Conservation (phyloP, 2,329 filamentous ascomycete genomes). For the Verticillium dahliae region DNA sequence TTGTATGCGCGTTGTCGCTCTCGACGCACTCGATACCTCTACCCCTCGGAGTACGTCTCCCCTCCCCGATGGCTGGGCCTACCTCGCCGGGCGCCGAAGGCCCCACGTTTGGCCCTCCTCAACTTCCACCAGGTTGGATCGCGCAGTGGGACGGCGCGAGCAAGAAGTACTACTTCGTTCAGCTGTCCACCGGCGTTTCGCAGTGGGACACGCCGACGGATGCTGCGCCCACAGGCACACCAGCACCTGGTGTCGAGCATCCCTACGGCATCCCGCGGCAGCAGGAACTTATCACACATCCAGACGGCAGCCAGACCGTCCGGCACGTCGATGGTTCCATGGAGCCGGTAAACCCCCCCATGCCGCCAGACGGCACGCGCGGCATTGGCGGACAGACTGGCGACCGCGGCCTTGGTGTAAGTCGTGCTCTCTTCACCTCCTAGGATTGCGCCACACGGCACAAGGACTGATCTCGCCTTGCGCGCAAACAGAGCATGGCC, state of each 20-base stretch:
- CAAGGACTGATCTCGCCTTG: neutral
- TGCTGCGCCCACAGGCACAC: conserved; percentile 56
- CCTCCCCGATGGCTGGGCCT: conserved; percentile 45
- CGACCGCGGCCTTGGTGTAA: conserved; percentile 60
- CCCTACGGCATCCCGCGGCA: conserved; percentile 54
- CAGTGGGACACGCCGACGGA: conserved; percentile 69
- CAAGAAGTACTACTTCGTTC: conserved; percentile 65
- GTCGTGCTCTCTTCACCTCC: conserved; percentile 20
- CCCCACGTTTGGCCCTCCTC: conserved; percentile 53
- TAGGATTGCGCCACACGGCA: neutral
- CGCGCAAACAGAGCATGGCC: conserved; percentile 45
- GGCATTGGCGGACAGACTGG: conserved; percentile 44
- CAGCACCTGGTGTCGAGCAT: conserved; percentile 48
- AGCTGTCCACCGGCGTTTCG: conserved; percentile 63
- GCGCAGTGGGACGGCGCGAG: conserved; percentile 61
- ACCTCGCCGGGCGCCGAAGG: conserved; percentile 52
- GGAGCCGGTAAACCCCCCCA: conserved; percentile 47
- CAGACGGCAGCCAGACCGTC: conserved; percentile 56
- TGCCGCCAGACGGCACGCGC: conserved; percentile 42
- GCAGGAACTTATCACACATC: conserved; percentile 52
- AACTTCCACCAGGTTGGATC: conserved; percentile 60
- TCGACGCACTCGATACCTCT: neutral
- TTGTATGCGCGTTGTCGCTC: neutral
- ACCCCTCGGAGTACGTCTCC: neutral
- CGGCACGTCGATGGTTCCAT: conserved; percentile 54